These are phyloP conservation scores for Wickerhamomyces alni DNA, from an alignment of 805 yeast species.

Conservation along the genomic window DNA sequence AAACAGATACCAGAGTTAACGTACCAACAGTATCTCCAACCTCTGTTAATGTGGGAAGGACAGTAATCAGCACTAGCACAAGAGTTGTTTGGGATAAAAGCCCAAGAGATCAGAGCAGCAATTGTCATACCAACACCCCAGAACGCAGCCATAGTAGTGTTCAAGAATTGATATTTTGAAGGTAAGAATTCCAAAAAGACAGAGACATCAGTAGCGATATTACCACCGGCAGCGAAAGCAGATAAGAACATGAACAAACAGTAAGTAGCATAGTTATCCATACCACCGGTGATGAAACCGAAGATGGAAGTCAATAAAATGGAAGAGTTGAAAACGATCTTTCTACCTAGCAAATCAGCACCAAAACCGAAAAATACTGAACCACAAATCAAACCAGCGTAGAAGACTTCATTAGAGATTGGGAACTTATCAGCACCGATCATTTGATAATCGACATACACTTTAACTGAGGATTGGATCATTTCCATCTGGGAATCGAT, in stretches of 20 bases:
- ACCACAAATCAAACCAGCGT: constrained; percentile 44
- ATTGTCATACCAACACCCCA: constrained; percentile 58
- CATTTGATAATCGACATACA: constrained; percentile 42
- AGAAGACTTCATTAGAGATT: constrained; percentile 37
- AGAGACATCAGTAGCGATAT: constrained; percentile 45
- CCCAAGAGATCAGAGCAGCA: constrained; percentile 46
- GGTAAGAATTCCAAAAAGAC: constrained; percentile 48
- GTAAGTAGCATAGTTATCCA: constrained; percentile 40
- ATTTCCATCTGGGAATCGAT: constrained; percentile 45
- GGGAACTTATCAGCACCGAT: constrained; percentile 32
- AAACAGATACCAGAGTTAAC: constrained; percentile 45
- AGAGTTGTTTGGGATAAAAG: constrained; percentile 40
- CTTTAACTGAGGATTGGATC: constrained; percentile 39
- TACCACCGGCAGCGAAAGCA: constrained; percentile 45
- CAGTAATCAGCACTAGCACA: constrained; percentile 38
- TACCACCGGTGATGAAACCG: constrained; percentile 45
- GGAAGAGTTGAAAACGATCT: constrained; percentile 42
- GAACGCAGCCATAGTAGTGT: constrained; percentile 44
- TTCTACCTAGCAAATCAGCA: constrained; percentile 46
- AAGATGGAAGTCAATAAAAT: constrained; percentile 39
- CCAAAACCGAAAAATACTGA: constrained; percentile 46
- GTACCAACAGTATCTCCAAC: constrained; percentile 56
- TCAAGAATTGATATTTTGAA: constrained; percentile 40
- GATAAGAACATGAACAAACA: constrained; percentile 40
- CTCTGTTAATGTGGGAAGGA: constrained; percentile 40